Conservation (phyloP, 164 flowering plant genomes). For the Annona squamosa region DNA sequence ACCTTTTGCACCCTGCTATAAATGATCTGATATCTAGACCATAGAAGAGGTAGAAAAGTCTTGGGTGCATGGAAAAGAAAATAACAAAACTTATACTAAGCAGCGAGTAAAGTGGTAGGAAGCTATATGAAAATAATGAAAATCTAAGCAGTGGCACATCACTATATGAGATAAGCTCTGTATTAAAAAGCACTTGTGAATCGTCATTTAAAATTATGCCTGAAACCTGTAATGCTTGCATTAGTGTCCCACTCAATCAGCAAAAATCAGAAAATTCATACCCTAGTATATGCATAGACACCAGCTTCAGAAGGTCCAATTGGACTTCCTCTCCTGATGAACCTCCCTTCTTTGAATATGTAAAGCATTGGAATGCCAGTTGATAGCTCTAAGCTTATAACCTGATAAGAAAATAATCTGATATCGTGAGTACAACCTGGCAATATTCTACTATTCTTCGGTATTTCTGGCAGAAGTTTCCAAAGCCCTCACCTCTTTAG, state of each 20-base stretch:
- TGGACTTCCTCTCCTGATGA: constrained; percentile 96
- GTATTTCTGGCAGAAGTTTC: not conserved
- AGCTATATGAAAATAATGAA: no score
- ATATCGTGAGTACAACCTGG: no score
- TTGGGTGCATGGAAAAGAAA: no score
- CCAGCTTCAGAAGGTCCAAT: constrained; percentile 85
- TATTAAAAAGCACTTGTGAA: no score
- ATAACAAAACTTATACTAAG: no score
- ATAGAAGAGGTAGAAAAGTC: no score
- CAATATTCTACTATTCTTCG: no score
- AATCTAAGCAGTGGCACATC: no score
- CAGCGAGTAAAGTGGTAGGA: no score
- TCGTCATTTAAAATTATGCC: not conserved
- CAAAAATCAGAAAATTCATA: constrained; percentile 25
- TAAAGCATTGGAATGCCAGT: constrained; percentile 98
- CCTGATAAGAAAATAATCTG: constrained; percentile 32
- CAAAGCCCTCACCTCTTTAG: constrained; percentile 66
- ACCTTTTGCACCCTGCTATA: not conserved
- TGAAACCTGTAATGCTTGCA: not conserved
- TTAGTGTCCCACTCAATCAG: not conserved
- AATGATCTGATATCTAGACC: no score
- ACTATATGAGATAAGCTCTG: no score
- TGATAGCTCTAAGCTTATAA: constrained; percentile 83
- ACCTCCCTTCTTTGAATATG: constrained; percentile 81
- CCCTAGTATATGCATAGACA: constrained; percentile 96